Base-by-base conservation (phyloP, 495 filamentous ascomycete genomes). In the Barbatosphaeria neglecta region DNA sequence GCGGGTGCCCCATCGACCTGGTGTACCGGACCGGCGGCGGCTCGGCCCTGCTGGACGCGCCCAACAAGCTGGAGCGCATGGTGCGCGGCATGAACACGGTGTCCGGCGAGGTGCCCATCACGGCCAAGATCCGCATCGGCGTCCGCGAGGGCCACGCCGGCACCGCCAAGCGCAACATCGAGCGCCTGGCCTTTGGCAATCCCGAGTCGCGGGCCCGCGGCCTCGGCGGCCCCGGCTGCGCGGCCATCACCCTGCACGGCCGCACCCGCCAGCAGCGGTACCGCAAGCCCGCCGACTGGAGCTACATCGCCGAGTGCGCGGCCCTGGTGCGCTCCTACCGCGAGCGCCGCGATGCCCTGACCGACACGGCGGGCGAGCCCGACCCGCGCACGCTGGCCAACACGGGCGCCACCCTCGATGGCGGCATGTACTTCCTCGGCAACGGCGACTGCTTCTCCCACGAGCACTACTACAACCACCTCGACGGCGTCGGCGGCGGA, bases 381-480 rank as follows among this genome's bases (percentile, higher is more conserved):
- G 92, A 98, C 50, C 74, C 70, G 31, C 72, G 79, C 44, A 76
- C 72, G 2, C 62, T 74, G 31, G 59, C 69, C 27, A 77, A 84
- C 11, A 62, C 68, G 7, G 23, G 69, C 25, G 77, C 84, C 10
- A 61, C 68, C 6, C 24, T 48, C 6, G 77, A 80, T 24, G 77
- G 74, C 1, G 73, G 73, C 40, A 74, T 89, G 23, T 97, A 84
- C 66, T 96, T 98, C 69, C 67, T 97, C 41, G 92, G 93, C 51
- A 98, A 98, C 59, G 92, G 92, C 37, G 92, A 98, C 63, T 89
- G 87, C 65, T 95, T 85, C 64, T 95, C 90, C 2, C 89, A 96
- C 60, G 62, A 82, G 18, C 87, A 96, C 58, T 97, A 97, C 60
- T 78, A 80, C 46, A 61, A 80, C 35, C 86, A 92, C 57, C 70